A percentile compares a stretch with the other conserved stretches of the same genome.
Evolutionary conservation across 768 basidiomycete genomes (phyloP).

Genomic region (Lepiota brunneoincarnata): DNA sequence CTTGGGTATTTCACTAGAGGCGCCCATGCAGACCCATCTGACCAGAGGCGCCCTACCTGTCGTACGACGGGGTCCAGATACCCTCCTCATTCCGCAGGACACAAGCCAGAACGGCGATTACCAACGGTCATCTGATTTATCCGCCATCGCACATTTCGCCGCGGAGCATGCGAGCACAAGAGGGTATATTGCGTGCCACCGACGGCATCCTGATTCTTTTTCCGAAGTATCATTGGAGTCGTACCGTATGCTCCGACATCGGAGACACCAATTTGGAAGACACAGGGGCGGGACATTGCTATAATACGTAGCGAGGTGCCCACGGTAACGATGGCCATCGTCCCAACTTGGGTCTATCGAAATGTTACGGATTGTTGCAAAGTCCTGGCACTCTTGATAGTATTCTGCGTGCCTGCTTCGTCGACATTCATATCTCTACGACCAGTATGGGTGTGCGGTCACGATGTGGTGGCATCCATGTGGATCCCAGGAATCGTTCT

Average conservation of each 20-base stretch:
- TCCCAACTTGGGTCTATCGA: neutral
- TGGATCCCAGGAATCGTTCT: neutral
- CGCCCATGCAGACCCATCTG: no score
- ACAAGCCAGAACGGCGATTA: neutral
- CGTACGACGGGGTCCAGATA: neutral
- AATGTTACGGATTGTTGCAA: no score
- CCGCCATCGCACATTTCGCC: slow-evolving; percentile 2
- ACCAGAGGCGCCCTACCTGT: no score
- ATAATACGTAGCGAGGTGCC: slow-evolving; percentile 6
- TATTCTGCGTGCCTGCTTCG: neutral
- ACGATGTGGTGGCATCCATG: slow-evolving; percentile 2
- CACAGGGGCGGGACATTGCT: neutral
- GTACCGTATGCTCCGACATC: slow-evolving; percentile 2
- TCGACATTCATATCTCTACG: neutral
- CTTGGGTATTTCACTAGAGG: no score
- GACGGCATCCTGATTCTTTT: neutral
- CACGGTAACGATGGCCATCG: neutral
- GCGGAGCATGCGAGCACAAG: neutral
- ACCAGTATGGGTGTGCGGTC: neutral
- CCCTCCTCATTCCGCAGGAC: neutral
- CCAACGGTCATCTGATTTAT: neutral
- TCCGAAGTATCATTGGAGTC: neutral
- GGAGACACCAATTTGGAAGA: neutral
- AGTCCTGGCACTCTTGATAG: no score
- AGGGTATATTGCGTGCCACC: neutral